Evolutionary conservation across 108 stramenopile genomes (phyloP).

Genomic region (Stephanodiscus minutulus): DNA sequence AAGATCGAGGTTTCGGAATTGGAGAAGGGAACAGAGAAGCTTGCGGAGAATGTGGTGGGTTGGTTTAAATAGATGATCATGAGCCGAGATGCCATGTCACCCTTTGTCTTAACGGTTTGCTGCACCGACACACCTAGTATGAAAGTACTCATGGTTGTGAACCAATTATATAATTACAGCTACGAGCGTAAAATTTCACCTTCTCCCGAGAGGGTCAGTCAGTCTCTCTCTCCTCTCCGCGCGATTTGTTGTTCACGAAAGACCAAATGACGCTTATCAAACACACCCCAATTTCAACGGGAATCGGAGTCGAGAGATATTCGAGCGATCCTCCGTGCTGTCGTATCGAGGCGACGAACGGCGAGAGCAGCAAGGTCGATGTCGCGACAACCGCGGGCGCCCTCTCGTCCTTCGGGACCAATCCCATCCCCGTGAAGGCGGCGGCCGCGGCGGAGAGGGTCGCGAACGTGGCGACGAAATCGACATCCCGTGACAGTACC

Average conservation of each 20-base stretch:
- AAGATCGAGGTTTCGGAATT: constrained; percentile 64
- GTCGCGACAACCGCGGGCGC: constrained; percentile 22
- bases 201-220: background rate
- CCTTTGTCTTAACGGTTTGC: no score
- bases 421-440: constrained; percentile 7
- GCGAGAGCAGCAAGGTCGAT: constrained; percentile 17
- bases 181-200: background rate
- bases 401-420: constrained; percentile 14
- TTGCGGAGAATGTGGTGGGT: constrained; percentile 69
- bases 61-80: constrained; percentile 64
- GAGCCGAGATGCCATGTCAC: no score
- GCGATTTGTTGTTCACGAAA: constrained; percentile 20
- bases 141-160: background rate
- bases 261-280: constrained; percentile 21
- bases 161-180: background rate
- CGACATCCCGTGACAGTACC: constrained; percentile 38
- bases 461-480: constrained; percentile 53
- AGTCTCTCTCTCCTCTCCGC: background rate
- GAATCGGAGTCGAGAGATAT: constrained; percentile 1
- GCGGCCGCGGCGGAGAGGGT: constrained; percentile 51
- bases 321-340: constrained; percentile 15
- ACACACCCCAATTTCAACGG: constrained; percentile 25
- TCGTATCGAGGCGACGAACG: constrained; percentile 24
- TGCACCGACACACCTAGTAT: no score
- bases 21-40: constrained; percentile 71